Evolutionary conservation across 164 flowering plant species (phyloP).

Genomic region (Cinnamomum chago): DNA sequence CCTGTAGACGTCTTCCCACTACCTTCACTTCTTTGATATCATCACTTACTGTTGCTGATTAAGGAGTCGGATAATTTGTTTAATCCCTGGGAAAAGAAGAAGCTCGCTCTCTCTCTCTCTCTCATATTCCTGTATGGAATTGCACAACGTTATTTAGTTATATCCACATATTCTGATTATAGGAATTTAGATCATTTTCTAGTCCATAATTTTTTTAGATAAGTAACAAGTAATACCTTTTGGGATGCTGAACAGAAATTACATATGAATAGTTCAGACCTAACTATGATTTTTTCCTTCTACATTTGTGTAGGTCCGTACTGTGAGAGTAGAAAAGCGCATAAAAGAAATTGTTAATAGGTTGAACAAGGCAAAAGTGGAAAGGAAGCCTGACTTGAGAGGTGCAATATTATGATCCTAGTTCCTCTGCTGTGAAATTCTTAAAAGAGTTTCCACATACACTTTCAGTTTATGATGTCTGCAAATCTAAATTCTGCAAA

Average conservation of each 20-base stretch:
- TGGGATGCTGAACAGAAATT: not conserved
- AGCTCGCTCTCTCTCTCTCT: too few relatives aligned
- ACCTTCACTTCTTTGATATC: too few relatives aligned
- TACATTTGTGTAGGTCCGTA: conserved; percentile 58
- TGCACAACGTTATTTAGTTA: too few relatives aligned
- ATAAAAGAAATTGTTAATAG: conserved; percentile 91
- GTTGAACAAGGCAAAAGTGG: conserved; percentile 87
- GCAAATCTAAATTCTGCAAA: not conserved
- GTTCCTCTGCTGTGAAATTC: not conserved
- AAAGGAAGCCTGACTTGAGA: conserved; percentile 82
- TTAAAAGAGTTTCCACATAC: not conserved
- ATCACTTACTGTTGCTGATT: too few relatives aligned
- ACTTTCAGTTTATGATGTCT: not conserved
- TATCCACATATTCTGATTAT: too few relatives aligned
- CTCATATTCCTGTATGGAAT: too few relatives aligned
- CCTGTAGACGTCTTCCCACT: too few relatives aligned
- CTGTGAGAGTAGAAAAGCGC: conserved; percentile 93
- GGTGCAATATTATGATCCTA: conserved; percentile 32
- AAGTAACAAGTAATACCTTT: not conserved
- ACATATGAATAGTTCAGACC: not conserved
- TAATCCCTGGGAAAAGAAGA: too few relatives aligned
- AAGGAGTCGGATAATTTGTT: too few relatives aligned
- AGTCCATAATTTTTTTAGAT: too few relatives aligned
- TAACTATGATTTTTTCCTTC: too few relatives aligned
- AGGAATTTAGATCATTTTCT: too few relatives aligned